Evolutionary conservation across 805 yeast genomes (phyloP), one percentile per base, ranked within the genome.

Genomic region (Zygoascus biomembranicola): DNA sequence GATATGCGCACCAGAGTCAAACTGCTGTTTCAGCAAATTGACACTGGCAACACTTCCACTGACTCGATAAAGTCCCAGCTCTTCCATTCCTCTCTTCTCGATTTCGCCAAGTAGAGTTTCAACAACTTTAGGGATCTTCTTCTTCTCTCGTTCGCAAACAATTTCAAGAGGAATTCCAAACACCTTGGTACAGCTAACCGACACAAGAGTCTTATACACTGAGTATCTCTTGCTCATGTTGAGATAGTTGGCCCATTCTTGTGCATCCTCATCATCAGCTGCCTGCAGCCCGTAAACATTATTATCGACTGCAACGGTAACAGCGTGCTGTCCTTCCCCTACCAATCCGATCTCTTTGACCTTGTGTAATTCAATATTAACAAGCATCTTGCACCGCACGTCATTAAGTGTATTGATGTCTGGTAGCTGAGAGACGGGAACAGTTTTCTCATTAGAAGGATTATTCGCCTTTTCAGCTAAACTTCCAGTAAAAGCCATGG

Each of bases 141-240:
- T 69, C 9, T 77, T 71, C 59, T 89, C 96, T 50, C 96, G 74
- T 52, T 74, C 78, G 66, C 97, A 89, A 3, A 90, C 79, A 57
- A 80, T 81, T 35, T 76, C 79, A 37, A 92, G 72, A 1, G 98
- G 96, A 47, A 90, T 85, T 13, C 97, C 97, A 75, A 90, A 92
- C 2, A 92, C 86, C 58, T 73, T 73, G 28, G 79, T 76, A 32
- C 62, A 61, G 8, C 57, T 48, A 8, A 61, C 59, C 11, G 56
- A 32, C 11, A 51, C 47, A 23, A 56, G 59, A 8, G 50, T 45
- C 48, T 52, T 52, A 18, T 48, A 47, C 11, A 50, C 52, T 19
- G 65, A 58, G 16, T 53, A 53, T 59, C 61, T 59, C 55, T 70
- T 57, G 55, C 68, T 56, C 51, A 49, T 19, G 43, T 52, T 43